phyloP scores from a whole-genome alignment of 2,329 filamentous ascomycete genomes.

The Epichloe uncinata region DNA sequence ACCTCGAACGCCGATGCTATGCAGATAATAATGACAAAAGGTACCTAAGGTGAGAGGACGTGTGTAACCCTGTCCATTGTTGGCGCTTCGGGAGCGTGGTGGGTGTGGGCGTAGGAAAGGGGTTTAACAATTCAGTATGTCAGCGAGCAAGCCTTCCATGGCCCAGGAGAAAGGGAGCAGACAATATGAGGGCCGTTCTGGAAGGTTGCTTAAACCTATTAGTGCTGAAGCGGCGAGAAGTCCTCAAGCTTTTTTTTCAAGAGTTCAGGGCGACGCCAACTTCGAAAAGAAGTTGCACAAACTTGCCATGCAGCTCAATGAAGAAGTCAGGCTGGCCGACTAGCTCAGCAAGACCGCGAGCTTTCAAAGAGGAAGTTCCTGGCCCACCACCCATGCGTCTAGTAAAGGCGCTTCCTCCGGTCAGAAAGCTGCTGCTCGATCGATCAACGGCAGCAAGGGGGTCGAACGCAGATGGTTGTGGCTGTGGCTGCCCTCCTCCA shows the following conservation, averaged over 20 bases:
- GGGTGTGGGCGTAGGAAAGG: no score
- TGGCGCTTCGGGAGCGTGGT: no score
- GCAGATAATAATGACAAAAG: not conserved
- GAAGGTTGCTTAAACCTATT: no score
- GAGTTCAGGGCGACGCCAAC: slow-evolving; percentile 40
- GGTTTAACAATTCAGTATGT: no score
- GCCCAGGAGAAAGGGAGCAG: no score
- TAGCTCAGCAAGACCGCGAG: slow-evolving; percentile 50
- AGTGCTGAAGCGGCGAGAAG: no score
- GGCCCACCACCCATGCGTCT: slow-evolving; percentile 45
- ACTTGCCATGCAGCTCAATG: slow-evolving; percentile 49
- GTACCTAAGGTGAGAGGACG: not conserved
- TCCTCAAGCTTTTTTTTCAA: slow-evolving; percentile 13
- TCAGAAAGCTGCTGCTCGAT: slow-evolving; percentile 41
- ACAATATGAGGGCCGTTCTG: no score
- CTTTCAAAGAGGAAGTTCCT: slow-evolving; percentile 40
- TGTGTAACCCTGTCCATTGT: not conserved
- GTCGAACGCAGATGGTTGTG: slow-evolving; percentile 16
- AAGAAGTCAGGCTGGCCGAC: slow-evolving; percentile 56
- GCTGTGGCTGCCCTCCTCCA: slow-evolving; percentile 17
- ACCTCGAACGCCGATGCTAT: slow-evolving; percentile 5
- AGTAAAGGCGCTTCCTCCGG: slow-evolving; percentile 41
- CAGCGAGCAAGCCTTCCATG: no score
- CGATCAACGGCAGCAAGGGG: slow-evolving; percentile 21
- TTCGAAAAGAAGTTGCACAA: slow-evolving; percentile 49